Conservation (phyloP, 768 basidiomycete species). For the Leucosporidium scottii region DNA sequence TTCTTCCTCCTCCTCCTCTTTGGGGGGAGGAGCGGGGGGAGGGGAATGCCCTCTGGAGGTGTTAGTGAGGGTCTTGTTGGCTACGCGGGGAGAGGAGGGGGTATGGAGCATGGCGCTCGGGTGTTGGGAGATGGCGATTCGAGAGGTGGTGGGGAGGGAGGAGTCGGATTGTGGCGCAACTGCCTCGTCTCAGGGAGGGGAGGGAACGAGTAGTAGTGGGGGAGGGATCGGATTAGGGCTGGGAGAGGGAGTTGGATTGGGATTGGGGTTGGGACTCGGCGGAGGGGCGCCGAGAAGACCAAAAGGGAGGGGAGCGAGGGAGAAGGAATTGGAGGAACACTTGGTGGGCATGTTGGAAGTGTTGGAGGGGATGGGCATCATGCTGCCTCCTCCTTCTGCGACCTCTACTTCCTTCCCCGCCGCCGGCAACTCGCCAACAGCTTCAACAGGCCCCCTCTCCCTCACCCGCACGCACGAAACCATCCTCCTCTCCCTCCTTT, state of each 20-base stretch:
- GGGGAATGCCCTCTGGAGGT: background rate
- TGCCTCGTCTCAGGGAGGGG: too few relatives aligned
- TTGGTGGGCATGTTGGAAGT: background rate
- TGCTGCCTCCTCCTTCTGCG: too few relatives aligned
- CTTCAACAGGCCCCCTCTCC: too few relatives aligned
- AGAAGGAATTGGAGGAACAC: conserved; percentile 1
- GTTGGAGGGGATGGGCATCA: background rate
- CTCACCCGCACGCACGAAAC: too few relatives aligned
- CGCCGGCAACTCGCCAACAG: too few relatives aligned
- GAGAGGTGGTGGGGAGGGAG: conserved; percentile 1
- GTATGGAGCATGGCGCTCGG: background rate
- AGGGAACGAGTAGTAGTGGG: too few relatives aligned
- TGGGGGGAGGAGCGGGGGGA: too few relatives aligned
- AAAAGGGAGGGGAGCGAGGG: background rate
- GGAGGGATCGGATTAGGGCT: too few relatives aligned
- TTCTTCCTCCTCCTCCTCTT: too few relatives aligned
- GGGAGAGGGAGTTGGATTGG: background rate
- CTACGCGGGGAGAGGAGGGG: background rate
- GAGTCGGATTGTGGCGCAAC: too few relatives aligned
- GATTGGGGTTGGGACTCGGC: background rate
- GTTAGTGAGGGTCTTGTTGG: background rate
- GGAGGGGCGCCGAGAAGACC: background rate
- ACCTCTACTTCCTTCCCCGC: too few relatives aligned
- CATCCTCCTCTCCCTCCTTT: too few relatives aligned
- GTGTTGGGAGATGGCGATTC: background rate